Base-by-base conservation (phyloP, 108 stramenopile genomes). In the Stephanodiscus minutulus region DNA sequence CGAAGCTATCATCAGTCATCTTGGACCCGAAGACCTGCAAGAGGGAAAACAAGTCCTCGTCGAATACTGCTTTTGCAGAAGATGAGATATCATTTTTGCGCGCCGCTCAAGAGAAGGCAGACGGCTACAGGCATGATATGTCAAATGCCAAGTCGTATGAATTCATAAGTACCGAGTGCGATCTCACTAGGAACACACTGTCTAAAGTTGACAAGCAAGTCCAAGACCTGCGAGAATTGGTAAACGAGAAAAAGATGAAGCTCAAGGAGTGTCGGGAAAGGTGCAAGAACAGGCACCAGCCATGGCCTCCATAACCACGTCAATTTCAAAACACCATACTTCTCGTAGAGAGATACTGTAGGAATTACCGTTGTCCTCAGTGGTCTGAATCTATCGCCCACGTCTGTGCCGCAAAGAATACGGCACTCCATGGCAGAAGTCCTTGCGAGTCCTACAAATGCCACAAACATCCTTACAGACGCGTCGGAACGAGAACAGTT, bases 131-230 rank as follows among this genome's bases (percentile, higher is more conserved):
- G 18, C 46, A 50, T 7, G 54, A 76, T 44, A 63, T 56, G 5
- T 63, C 68, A 52, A 68, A 67, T 22, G 61, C 75, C 33, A 76
- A 64, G 68, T 68, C 75, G 17, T 76, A 69, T 56, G 75, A 69
- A 48, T 76, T 68, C 36, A 39, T 76, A 4, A 67, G 55, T 46
- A 68, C 68, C 5, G 75, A 76, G 41, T 56, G 57, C 6, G 54
- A 27, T 36, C 33, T 76, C 11, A 49, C 68, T 1, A 69, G 64
- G 44, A 43, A 24, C 7, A 25, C 61, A 15, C 62, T 76, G 31
- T 25, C 46, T 41, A 76, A 76, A 29, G 11, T 64, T 17, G 75
- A 69, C 44, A 54, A 64, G 31, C 29, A 76, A 35, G 27, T 10
- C 44, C 21, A 44, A 9, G 43, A 22, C 41, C 47, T 76, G 18